Evolutionary conservation across 2,329 filamentous ascomycete species (phyloP).

Genomic region (Aspergillus viridinutans): DNA sequence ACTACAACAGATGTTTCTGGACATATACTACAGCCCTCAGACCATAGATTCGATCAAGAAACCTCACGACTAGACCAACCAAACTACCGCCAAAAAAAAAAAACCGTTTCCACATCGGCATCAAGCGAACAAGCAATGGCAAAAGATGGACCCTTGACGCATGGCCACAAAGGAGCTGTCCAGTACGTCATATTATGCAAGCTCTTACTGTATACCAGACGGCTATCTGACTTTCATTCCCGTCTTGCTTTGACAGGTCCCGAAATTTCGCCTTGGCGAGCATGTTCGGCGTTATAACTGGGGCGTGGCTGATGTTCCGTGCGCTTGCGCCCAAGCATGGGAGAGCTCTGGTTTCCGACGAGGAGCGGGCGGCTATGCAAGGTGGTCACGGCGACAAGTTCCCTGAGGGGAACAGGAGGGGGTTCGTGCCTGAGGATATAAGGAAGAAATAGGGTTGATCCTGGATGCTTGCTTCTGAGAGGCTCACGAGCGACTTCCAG

Average conservation of each 20-base stretch:
- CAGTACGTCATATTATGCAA: neutral
- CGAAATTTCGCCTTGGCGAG: slow-evolving; percentile 20
- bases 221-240: neutral
- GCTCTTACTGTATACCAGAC: neutral
- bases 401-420: slow-evolving; percentile 9
- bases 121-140: neutral
- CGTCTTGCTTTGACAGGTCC: slow-evolving; percentile 8
- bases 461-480: neutral
- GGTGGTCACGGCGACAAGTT: slow-evolving; percentile 10
- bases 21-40: neutral
- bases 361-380: slow-evolving; percentile 14
- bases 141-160: neutral
- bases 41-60: neutral
- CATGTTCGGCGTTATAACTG: slow-evolving; percentile 17
- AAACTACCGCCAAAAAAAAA: neutral
- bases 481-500: neutral
- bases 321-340: slow-evolving; percentile 13
- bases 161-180: neutral
- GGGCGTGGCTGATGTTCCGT: slow-evolving; percentile 17
- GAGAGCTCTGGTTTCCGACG: slow-evolving; percentile 6
- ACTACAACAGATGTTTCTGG: neutral
- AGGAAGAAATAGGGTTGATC: neutral
- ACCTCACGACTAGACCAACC: neutral
- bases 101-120: neutral
- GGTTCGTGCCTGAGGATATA: slow-evolving; percentile 2